A percentile compares a stretch with the other conserved stretches of the same genome.
Conservation (phyloP, 75 land plant species). For the Ceratopteris richardii region DNA sequence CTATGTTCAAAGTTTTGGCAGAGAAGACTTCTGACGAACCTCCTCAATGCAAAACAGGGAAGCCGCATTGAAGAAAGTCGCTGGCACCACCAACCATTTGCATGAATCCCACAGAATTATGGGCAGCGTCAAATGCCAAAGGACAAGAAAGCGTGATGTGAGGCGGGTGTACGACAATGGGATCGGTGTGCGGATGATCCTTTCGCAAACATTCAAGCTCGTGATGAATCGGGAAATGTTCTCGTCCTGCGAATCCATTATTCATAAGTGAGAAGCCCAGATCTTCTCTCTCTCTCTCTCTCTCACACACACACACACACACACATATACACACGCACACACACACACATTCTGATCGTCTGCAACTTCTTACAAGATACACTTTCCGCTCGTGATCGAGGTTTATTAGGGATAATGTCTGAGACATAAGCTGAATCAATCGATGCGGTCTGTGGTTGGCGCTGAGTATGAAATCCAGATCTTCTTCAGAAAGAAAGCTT, state of each 20-base stretch:
- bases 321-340: no score
- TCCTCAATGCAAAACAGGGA: conserved; percentile 95
- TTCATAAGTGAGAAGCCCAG: not conserved
- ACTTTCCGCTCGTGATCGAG: conserved; percentile 22
- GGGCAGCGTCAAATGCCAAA: conserved; percentile 95
- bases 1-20: no score
- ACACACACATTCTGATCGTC: no score
- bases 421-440: conserved; percentile 37
- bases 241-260: conserved; percentile 53
- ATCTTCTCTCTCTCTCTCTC: no score
- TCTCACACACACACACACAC: no score
- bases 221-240: conserved; percentile 64
- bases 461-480: conserved; percentile 23
- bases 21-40: no score
- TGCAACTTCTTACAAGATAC: conserved; percentile 14
- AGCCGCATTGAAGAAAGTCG: conserved; percentile 87
- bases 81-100: conserved; percentile 84
- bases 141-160: conserved; percentile 85
- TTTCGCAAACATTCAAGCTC: conserved; percentile 72
- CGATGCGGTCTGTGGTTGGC: conserved; percentile 40
- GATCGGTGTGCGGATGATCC: conserved; percentile 79
- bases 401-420: conserved; percentile 6
- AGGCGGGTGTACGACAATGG: conserved; percentile 89
- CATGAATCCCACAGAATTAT: conserved; percentile 91
- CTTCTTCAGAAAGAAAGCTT: conserved; percentile 20